Conservation (phyloP, 257 asterid genomes). For the Forsythia viridissima region DNA sequence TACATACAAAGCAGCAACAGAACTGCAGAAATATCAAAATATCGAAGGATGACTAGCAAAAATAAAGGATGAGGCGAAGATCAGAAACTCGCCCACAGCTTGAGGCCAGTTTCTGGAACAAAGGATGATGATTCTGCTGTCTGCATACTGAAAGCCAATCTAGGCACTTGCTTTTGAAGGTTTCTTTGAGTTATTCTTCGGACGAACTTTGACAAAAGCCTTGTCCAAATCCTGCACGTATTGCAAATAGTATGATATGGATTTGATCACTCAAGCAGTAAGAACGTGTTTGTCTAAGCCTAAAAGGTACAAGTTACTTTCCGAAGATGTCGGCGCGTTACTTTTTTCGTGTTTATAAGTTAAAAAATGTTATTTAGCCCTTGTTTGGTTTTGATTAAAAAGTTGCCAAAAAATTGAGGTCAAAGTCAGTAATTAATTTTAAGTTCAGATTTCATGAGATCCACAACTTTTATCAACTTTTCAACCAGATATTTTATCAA, state of each 20-base stretch:
- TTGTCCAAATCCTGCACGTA: constrained; percentile 66
- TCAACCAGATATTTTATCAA: no score
- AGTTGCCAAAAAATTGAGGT: no score
- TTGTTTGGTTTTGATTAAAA: no score
- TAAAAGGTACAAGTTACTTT: no score
- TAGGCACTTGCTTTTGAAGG: constrained; percentile 43
- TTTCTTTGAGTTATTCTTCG: constrained; percentile 80
- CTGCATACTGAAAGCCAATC: neutral
- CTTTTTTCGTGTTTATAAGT: neutral
- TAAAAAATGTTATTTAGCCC: no score
- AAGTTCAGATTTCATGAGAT: no score
- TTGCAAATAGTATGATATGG: neutral
- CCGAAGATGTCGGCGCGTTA: no score
- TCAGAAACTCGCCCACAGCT: no score
- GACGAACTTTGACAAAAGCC: constrained; percentile 74
- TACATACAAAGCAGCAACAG: neutral
- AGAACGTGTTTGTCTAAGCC: no score
- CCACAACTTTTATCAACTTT: no score
- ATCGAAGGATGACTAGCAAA: neutral
- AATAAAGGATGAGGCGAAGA: neutral
- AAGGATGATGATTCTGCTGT: neutral
- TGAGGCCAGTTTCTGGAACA: neutral
- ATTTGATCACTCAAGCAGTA: constrained; percentile 7
- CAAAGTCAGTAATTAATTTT: no score
- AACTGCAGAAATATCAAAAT: neutral